phyloP scores from a whole-genome alignment of 129 eudicot genomes.

The Flaveria linearis region DNA sequence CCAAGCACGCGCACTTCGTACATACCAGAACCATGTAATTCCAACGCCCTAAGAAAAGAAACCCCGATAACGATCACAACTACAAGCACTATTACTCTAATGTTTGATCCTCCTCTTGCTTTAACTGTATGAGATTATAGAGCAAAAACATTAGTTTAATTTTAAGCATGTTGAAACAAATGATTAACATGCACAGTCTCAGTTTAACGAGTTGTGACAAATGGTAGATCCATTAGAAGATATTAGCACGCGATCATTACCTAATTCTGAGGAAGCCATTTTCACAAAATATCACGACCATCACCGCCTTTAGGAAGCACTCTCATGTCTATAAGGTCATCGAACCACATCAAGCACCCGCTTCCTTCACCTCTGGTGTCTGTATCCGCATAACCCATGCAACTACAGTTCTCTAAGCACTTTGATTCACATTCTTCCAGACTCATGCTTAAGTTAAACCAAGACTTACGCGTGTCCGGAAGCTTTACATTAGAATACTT shows the following conservation, averaged over 20 bases:
- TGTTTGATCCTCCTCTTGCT: neutral
- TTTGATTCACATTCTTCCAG: slow-evolving; percentile 1
- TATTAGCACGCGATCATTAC: too few species aligned
- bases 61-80: neutral
- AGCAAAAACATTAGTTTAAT: neutral
- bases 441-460: slow-evolving; percentile 19
- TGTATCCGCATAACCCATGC: slow-evolving; percentile 18
- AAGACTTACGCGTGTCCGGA: slow-evolving; percentile 1
- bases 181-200: too few species aligned
- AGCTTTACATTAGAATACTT: slow-evolving; percentile 18
- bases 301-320: neutral
- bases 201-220: too few species aligned
- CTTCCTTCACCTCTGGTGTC: neutral
- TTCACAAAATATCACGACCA: slow-evolving; percentile 20
- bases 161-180: neutral
- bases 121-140: neutral
- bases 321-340: slow-evolving; percentile 15
- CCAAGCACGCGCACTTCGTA: slow-evolving; percentile 14
- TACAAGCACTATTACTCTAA: neutral
- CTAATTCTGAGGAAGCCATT: slow-evolving; percentile 26
- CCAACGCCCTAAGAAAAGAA: neutral
- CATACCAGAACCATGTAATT: neutral
- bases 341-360: slow-evolving; percentile 21
- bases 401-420: slow-evolving; percentile 18
- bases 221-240: too few species aligned